These are phyloP conservation scores for Voacanga thouarsii DNA, from an alignment of 257 asterid species.

Conservation along the genomic window DNA sequence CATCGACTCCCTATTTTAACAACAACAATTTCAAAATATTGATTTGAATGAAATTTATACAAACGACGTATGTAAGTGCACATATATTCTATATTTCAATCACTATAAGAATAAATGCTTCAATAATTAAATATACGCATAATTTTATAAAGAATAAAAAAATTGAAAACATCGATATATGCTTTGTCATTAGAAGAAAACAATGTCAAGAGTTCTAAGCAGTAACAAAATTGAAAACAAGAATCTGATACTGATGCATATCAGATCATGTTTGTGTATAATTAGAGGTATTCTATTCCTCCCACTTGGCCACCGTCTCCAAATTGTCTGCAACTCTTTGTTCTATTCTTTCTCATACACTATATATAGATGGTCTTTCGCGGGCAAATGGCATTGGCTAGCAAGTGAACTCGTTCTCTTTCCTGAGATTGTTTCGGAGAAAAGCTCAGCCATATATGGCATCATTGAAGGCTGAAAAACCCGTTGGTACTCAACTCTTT, in stretches of 20 bases:
- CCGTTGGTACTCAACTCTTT: constrained; percentile 7
- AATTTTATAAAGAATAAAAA: neutral
- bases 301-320: constrained; percentile 1
- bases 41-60: no score
- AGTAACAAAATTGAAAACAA: neutral
- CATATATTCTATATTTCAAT: no score
- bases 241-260: neutral
- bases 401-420: neutral
- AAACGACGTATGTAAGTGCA: no score
- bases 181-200: no score
- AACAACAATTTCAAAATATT: no score
- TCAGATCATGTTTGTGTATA: neutral
- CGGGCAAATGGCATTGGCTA: neutral
- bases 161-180: no score
- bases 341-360: neutral
- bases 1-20: no score
- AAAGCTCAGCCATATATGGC: neutral
- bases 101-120: no score
- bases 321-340: neutral
- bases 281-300: neutral
- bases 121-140: neutral
- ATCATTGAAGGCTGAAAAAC: constrained; percentile 8
- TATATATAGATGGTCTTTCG: neutral
- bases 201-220: no score
- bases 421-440: neutral